Evolutionary conservation across 164 flowering plant species (phyloP).

Genomic region (Stephania japonica): DNA sequence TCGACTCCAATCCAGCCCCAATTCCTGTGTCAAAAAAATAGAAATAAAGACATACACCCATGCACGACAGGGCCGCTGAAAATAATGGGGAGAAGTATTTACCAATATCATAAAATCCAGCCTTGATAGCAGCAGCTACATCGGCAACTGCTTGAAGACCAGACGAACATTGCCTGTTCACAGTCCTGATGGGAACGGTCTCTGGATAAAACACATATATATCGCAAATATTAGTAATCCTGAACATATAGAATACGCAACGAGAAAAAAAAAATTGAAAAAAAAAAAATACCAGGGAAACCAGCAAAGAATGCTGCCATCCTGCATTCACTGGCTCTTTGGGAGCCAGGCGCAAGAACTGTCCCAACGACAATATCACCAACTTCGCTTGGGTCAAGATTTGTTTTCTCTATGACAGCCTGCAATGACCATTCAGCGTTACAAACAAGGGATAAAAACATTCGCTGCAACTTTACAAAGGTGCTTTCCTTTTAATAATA

Average conservation of each 20-base stretch:
- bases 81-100: conserved; percentile 6
- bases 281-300: conserved; percentile 61
- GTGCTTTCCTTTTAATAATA: background rate
- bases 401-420: conserved; percentile 90
- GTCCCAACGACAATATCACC: conserved; percentile 97
- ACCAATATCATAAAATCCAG: conserved; percentile 99
- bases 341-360: conserved; percentile 86
- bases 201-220: conserved; percentile 35
- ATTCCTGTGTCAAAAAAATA: conserved; percentile 46
- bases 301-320: conserved; percentile 99
- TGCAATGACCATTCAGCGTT: conserved; percentile 18
- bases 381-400: conserved; percentile 79
- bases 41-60: background rate
- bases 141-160: conserved; percentile 99
- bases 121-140: conserved; percentile 97
- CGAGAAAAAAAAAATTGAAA: background rate
- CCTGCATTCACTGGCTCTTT: conserved; percentile 91
- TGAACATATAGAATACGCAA: background rate
- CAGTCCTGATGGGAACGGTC: conserved; percentile 89
- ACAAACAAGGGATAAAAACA: background rate
- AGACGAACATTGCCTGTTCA: conserved; percentile 95
- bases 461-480: background rate
- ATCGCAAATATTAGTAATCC: background rate
- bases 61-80: background rate
- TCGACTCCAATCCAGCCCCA: conserved; percentile 94